Evolutionary conservation across 2,329 filamentous ascomycete genomes (phyloP), one percentile per base, ranked within the genome.

Genomic region (Aspergillus carbonarius): DNA sequence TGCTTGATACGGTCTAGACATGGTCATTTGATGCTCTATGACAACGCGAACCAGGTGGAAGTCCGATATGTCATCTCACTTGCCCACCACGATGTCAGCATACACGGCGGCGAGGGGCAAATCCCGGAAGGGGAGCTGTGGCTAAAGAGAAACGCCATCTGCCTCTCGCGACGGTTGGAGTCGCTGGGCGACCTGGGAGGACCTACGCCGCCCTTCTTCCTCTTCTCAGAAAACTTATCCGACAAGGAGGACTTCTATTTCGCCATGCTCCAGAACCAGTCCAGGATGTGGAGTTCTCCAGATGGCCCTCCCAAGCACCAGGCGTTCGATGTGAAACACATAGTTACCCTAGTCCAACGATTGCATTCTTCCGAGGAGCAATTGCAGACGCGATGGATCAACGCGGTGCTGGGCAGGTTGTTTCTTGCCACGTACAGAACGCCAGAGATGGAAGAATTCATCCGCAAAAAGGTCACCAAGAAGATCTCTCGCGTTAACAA

Each of bases 221-320:
- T 99, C 4, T 99, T 98, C 75, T 96, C 91, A 0, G 92, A 98
- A 65, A 96, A 96, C 69, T 91, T 91, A 72, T 96, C 93, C 0
- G 92, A 95, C 48, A 99, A 99, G 74, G 95, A 99, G 75, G 95
- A 99, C 72, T 98, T 99, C 76, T 99, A 99, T 74, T 93, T 96
- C 75, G 90, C 93, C 12, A 81, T 99, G 66, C 81, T 99, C 39
- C 87, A 88, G 67, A 96, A 93, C 63, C 90, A 96, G 71, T 88
- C 92, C 65, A 87, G 88, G 67, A 83, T 84, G 15, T 81, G 85
- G 58, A 81, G 82, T 39, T 78, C 80, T 2, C 79, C 80, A 20
- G 79, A 82, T 55, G 79, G 81, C 18, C 83, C 87, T 1, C 92
- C 92, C 0, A 82, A 82, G 54, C 89, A 90, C 9, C 84, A 91